Evolutionary conservation across 345 rosid genomes (phyloP).

Genomic region (Barbarea vulgaris): DNA sequence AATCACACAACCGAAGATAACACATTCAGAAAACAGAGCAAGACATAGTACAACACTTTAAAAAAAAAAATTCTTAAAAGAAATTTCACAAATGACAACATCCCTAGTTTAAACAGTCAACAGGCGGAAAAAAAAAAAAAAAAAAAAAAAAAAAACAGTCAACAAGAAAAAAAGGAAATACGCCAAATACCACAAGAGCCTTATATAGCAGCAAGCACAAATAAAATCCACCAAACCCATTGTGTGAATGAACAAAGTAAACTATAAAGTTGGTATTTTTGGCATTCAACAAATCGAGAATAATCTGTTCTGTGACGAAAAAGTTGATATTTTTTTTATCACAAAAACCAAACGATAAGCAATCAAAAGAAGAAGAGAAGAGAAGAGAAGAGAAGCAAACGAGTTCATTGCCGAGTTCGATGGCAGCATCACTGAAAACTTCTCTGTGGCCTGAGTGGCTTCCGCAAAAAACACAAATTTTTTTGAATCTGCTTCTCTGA

Average conservation of each 20-base stretch:
- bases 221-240: conserved; percentile 22
- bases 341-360: conserved; percentile 2
- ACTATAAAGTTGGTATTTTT: conserved; percentile 6
- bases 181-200: too few relatives aligned
- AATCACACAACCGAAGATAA: conserved; percentile 9
- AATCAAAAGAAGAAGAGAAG: conserved; percentile 12
- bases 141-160: too few relatives aligned
- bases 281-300: conserved; percentile 5
- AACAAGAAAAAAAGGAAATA: too few relatives aligned
- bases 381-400: conserved; percentile 47
- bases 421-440: conserved; percentile 89
- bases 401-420: conserved; percentile 92
- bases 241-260: conserved; percentile 3
- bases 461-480: conserved; percentile 93
- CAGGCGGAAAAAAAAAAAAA: too few relatives aligned
- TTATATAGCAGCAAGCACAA: not conserved
- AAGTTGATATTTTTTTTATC: not conserved
- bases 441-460: conserved; percentile 83
- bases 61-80: conserved; percentile 6
- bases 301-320: not conserved
- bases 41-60: not conserved
- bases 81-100: not conserved
- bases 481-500: conserved; percentile 59
- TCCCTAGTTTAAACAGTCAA: conserved; percentile 5
- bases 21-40: conserved; percentile 16